phyloP scores from a whole-genome alignment of 2,329 filamentous ascomycete genomes.

The Colletotrichum coccodes region DNA sequence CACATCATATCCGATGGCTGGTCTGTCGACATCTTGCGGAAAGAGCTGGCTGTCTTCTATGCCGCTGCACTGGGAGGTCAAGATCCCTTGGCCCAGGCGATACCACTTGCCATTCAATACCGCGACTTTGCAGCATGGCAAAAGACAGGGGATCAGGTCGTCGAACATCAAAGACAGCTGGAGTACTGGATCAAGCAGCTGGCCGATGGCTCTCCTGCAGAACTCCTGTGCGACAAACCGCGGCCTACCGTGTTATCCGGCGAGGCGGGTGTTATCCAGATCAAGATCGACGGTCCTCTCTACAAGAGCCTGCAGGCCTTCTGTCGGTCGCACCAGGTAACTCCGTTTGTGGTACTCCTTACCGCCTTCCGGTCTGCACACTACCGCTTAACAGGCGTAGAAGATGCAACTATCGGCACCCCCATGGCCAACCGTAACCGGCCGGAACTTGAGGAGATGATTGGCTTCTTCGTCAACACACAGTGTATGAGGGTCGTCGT shows the following conservation, averaged over 20 bases:
- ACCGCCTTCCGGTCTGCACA: conserved; percentile 39
- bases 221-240: conserved; percentile 15
- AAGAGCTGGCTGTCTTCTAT: conserved; percentile 37
- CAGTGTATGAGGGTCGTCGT: conserved; percentile 39
- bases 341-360: conserved; percentile 34
- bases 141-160: conserved; percentile 28
- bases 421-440: conserved; percentile 12
- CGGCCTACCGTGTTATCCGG: background rate
- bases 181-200: conserved; percentile 38
- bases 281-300: conserved; percentile 19
- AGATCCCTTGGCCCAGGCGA: conserved; percentile 30
- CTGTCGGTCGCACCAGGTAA: conserved; percentile 17
- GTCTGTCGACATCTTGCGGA: conserved; percentile 39
- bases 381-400: conserved; percentile 38
- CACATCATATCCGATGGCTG: conserved; percentile 43
- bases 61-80: conserved; percentile 19
- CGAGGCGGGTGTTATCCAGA: conserved; percentile 13
- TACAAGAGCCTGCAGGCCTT: conserved; percentile 19
- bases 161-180: conserved; percentile 34
- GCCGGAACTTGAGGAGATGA: conserved; percentile 17
- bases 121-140: conserved; percentile 39
- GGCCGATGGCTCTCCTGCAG: conserved; percentile 15
- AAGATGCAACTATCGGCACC: conserved; percentile 37
- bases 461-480: conserved; percentile 40
- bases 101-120: conserved; percentile 38